Evolutionary conservation across 768 basidiomycete species (phyloP).

Genomic region (Tubosaeta sp.): DNA sequence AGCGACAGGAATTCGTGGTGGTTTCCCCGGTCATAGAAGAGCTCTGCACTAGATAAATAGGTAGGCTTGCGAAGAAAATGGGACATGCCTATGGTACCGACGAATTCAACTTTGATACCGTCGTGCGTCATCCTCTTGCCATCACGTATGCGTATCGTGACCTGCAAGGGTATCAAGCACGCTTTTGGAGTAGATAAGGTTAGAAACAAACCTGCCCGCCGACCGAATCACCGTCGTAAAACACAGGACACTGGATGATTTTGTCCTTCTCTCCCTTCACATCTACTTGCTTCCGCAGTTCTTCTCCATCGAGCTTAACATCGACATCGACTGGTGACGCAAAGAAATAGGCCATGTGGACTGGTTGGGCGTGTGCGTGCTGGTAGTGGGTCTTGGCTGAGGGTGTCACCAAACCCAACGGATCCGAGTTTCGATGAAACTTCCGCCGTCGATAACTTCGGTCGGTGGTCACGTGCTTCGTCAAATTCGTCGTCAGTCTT

Average conservation of each 20-base stretch:
- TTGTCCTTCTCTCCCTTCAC: constrained; percentile 89
- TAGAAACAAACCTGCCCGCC: constrained; percentile 64
- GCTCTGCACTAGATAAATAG: constrained; percentile 35
- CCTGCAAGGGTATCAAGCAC: constrained; percentile 39
- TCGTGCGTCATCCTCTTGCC: constrained; percentile 95
- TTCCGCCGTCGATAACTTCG: too few species aligned
- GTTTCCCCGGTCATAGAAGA: constrained; percentile 97
- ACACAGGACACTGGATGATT: constrained; percentile 81
- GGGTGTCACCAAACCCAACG: neutral
- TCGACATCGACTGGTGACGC: constrained; percentile 88
- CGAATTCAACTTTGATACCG: constrained; percentile 96
- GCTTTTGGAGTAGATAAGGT: neutral
- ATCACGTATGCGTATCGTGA: constrained; percentile 83
- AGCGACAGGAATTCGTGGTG: constrained; percentile 97
- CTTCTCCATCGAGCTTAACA: constrained; percentile 82
- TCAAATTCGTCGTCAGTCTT: too few species aligned
- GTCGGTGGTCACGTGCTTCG: too few species aligned
- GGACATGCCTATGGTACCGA: constrained; percentile 87
- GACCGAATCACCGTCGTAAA: constrained; percentile 94
- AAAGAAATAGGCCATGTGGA: constrained; percentile 77
- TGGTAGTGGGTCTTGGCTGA: neutral
- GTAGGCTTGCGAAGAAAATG: neutral
- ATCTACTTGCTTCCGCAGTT: constrained; percentile 84
- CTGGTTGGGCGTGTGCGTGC: neutral
- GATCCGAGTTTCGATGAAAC: too few species aligned